Evolutionary conservation across 768 basidiomycete genomes (phyloP).

Genomic region (Lentinula boryana): DNA sequence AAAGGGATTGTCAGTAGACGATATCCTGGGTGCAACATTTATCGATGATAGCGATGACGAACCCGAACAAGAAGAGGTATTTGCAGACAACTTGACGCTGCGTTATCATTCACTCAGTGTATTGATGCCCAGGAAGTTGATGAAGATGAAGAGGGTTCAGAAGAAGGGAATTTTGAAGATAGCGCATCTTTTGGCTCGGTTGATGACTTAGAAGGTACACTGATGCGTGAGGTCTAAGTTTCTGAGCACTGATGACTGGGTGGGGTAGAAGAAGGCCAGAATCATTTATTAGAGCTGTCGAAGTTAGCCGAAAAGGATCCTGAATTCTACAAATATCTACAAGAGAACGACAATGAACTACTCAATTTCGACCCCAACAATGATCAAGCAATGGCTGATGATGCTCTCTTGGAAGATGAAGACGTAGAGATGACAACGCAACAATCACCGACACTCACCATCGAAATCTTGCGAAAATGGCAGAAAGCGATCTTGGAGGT

Average conservation of each 20-base stretch:
- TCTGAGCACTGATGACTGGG: not conserved
- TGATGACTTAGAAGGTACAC: slow-evolving; percentile 68
- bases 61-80: slow-evolving; percentile 33
- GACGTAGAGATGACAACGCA: slow-evolving; percentile 42
- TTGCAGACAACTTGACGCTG: not conserved
- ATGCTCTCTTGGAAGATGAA: slow-evolving; percentile 38
- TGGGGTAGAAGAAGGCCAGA: slow-evolving; percentile 56
- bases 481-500: slow-evolving; percentile 87
- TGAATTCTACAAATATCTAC: slow-evolving; percentile 97
- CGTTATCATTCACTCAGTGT: not conserved
- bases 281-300: slow-evolving; percentile 77
- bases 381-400: slow-evolving; percentile 34
- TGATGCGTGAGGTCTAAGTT: slow-evolving; percentile 3
- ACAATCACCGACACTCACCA: slow-evolving; percentile 57
- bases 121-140: slow-evolving; percentile 15
- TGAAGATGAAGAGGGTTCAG: slow-evolving; percentile 33
- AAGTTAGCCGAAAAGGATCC: slow-evolving; percentile 94
- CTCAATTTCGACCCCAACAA: slow-evolving; percentile 64
- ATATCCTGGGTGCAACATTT: slow-evolving; percentile 66
- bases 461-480: slow-evolving; percentile 71
- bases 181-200: slow-evolving; percentile 69
- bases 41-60: slow-evolving; percentile 57
- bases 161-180: slow-evolving; percentile 38
- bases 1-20: slow-evolving; percentile 66
- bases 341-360: slow-evolving; percentile 92